A percentile compares a stretch with the other conserved stretches of the same genome.
Evolutionary conservation across 129 eudicot species (phyloP).

Genomic region (Calendula officinalis): DNA sequence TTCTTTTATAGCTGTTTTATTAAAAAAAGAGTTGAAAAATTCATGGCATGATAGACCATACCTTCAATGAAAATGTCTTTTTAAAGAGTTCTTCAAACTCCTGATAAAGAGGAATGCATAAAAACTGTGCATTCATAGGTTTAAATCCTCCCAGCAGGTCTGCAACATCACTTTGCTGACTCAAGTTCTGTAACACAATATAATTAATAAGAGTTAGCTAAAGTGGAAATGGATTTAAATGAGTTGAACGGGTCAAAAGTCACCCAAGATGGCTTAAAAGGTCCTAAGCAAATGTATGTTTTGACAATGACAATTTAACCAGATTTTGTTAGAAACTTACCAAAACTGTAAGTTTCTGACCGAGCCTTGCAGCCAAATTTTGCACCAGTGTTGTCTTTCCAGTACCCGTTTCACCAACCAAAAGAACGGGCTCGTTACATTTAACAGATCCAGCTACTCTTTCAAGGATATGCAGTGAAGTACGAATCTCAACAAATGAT

Average conservation of each 20-base stretch:
- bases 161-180: slow-evolving; percentile 98
- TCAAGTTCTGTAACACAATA: slow-evolving; percentile 64
- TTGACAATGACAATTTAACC: background rate
- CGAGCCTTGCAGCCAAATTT: slow-evolving; percentile 69
- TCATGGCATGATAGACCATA: slow-evolving; percentile 17
- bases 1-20: background rate
- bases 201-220: slow-evolving; percentile 1
- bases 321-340: slow-evolving; percentile 41
- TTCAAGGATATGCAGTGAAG: slow-evolving; percentile 68
- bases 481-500: slow-evolving; percentile 76
- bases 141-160: slow-evolving; percentile 91
- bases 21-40: slow-evolving; percentile 10
- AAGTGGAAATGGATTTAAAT: background rate
- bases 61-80: slow-evolving; percentile 60
- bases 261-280: slow-evolving; percentile 12
- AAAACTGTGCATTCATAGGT: slow-evolving; percentile 68
- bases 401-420: slow-evolving; percentile 99
- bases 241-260: background rate
- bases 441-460: slow-evolving; percentile 83
- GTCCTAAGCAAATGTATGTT: background rate
- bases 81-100: slow-evolving; percentile 69
- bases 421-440: slow-evolving; percentile 83
- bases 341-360: slow-evolving; percentile 93
- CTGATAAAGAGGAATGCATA: slow-evolving; percentile 75
- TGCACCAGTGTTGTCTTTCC: slow-evolving; percentile 98